Evolutionary conservation across 202 grass and related monocot genomes (phyloP), one percentile per base, ranked within the genome.

Genomic region (Panicum hallii): DNA sequence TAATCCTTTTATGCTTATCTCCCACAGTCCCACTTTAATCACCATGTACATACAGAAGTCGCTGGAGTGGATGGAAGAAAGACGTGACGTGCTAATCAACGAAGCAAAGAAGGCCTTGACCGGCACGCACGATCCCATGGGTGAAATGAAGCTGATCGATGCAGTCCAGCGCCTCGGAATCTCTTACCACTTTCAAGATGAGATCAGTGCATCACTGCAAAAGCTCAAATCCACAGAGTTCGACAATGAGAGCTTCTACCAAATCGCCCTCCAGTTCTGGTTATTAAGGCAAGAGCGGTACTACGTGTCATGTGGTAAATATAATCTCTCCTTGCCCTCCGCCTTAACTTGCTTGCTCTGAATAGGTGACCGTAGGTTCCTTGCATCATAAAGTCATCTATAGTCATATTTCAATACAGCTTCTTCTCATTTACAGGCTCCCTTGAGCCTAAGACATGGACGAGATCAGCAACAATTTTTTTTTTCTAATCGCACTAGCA

Each of bases 81-180:
- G 75, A 7, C 75, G 43, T 0, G 55, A 79, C 12, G 20, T 53
- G n/a, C 83, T 85, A 3, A 32, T 85, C 9, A 41, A 19, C 0
- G 66, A 79, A 72, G 45, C 15, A 53, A 86, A 23, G 46, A 26
- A 71, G 20, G 17, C 1, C 13, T 54, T 79, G 7, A 2, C 41
- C 17, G 15, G 14, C 3, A 9, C 1, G 8, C 4, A 2, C 0
- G 53, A 72, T 15, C 11, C 11, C n/a, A 54, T 1, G 1, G 30
- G 3, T 10, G 30, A 86, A 72, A 79, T 79, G 83, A 63, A 63
- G 32, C 20, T 86, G 54, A 64, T 86, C 17, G 83, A 86, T 63
- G 30, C 83, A 13, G 40, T 86, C 26, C 75, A 86, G 26, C 83
- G 83, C 63, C 75, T 86, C 1, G 83, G 83, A 0, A 15, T 79